Evolutionary conservation across 2,329 filamentous ascomycete genomes (phyloP).

Genomic region (Spiromastix sp.): DNA sequence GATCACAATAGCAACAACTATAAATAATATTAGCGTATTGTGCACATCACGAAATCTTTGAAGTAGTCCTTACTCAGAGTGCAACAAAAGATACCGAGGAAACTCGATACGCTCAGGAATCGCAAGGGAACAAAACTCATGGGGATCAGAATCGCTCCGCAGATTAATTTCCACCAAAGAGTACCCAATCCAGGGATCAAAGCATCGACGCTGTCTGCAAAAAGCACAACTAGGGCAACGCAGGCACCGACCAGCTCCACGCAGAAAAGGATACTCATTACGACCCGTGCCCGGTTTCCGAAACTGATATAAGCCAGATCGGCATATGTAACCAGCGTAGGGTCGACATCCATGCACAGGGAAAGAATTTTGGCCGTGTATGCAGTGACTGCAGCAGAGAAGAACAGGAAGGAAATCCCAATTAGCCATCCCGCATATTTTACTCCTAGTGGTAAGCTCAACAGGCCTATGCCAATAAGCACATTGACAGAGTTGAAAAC

Average conservation of each 20-base stretch:
- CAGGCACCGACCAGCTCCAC: slow-evolving; percentile 79
- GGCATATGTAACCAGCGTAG: slow-evolving; percentile 81
- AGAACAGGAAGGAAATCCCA: slow-evolving; percentile 62
- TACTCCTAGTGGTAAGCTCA: slow-evolving; percentile 80
- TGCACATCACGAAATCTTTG: slow-evolving; percentile 18
- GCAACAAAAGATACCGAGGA: slow-evolving; percentile 84
- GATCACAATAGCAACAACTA: slow-evolving; percentile 75
- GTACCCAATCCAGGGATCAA: slow-evolving; percentile 62
- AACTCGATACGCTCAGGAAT: slow-evolving; percentile 77
- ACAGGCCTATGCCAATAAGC: slow-evolving; percentile 76
- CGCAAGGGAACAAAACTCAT: slow-evolving; percentile 77
- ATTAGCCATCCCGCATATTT: slow-evolving; percentile 83
- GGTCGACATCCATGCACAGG: slow-evolving; percentile 80
- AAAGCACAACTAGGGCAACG: slow-evolving; percentile 84
- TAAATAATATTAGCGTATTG: slow-evolving; percentile 4
- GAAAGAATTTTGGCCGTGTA: slow-evolving; percentile 81
- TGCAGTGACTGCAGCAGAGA: slow-evolving; percentile 64
- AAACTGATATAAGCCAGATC: slow-evolving; percentile 89
- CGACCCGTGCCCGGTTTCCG: slow-evolving; percentile 67
- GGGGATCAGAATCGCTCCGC: slow-evolving; percentile 66
- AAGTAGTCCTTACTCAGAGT: slow-evolving; percentile 61
- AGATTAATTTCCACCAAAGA: slow-evolving; percentile 74
- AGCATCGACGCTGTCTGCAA: slow-evolving; percentile 76
- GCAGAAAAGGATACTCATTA: slow-evolving; percentile 77
- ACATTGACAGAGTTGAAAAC: slow-evolving; percentile 96